These are phyloP conservation scores for Botryosphaeria dothidea DNA, from an alignment of 2,329 filamentous ascomycete species.

Conservation along the genomic window DNA sequence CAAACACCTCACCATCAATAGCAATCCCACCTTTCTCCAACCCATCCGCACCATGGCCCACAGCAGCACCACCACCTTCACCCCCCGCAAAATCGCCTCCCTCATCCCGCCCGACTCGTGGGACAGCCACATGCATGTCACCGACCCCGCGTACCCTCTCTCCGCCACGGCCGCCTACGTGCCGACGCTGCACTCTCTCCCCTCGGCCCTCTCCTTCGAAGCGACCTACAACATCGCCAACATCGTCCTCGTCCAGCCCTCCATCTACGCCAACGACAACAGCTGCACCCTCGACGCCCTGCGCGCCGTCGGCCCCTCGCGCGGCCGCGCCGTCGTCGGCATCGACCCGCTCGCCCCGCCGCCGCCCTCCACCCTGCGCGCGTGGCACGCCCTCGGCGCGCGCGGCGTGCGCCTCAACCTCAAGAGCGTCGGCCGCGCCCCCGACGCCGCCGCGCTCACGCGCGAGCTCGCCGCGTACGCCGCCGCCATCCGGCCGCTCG, in stretches of 20 bases:
- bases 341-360: slow-evolving; percentile 48
- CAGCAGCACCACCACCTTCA: neutral
- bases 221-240: slow-evolving; percentile 52
- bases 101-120: slow-evolving; percentile 51
- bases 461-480: slow-evolving; percentile 51
- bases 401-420: slow-evolving; percentile 62
- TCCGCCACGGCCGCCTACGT: slow-evolving; percentile 52
- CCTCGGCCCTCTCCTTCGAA: slow-evolving; percentile 56
- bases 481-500: slow-evolving; percentile 49
- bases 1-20: neutral
- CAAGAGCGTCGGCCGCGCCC: slow-evolving; percentile 49
- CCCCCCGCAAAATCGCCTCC: neutral
- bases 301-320: slow-evolving; percentile 47
- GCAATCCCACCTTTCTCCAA: neutral
- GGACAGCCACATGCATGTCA: slow-evolving; percentile 66
- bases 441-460: slow-evolving; percentile 45
- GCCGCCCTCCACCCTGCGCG: slow-evolving; percentile 38
- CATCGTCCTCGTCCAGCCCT: slow-evolving; percentile 61
- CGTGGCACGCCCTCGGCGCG: slow-evolving; percentile 60
- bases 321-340: slow-evolving; percentile 57
- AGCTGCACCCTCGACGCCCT: slow-evolving; percentile 59
- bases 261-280: slow-evolving; percentile 64
- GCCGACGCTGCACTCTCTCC: slow-evolving; percentile 52
- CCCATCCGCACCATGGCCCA: neutral
- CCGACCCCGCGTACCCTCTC: slow-evolving; percentile 57